Base-by-base conservation (phyloP, 306 rosid genomes). In the Rosa persica region DNA sequence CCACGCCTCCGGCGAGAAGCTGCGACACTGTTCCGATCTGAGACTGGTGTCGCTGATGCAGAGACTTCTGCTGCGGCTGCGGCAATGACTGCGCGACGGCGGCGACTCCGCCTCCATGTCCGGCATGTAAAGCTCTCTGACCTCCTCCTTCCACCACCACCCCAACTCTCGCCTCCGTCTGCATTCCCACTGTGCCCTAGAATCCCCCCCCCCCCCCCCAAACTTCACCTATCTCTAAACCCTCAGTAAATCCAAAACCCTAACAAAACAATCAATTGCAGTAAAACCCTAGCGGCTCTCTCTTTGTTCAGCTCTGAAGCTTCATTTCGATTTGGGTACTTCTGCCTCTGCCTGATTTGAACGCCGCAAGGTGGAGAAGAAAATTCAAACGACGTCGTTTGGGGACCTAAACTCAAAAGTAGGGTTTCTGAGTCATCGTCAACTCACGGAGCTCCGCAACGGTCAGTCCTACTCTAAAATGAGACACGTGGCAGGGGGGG, bases 1-100 rank as follows among this genome's bases (percentile, higher is more conserved):
- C 99, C 55, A 96, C 94, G 3, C 99, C 99, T 27, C 98, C 98
- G 58, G 99, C 97, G 22, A 93, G 87, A 75, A 93, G 94, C 85
- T 96, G 99, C 55, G 98, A 90, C 38, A 90, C 20, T n/a, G 96
- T 80, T 23, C 92, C 94, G 72, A 89, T 84, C 90, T 89, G 98
- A 67, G 95, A 83, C 78, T 85, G 89, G 34, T 85, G 93, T 60
- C 83, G 86, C 51, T 87, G 94, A 70, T 85, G 86, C 68, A 79
- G 22, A 42, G 88, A 34, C 74, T 77, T 81, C 62, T 49, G 87
- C 49, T 79, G 84, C 22, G 75, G 83, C 74, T 74, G 85, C 27
- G 76, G 86, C 72, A 73, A 78, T 8, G 76, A 83, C 39, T 82
- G 77, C 6, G 90, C 96, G 43, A 89, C 96, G 25, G 86, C 87